Conservation (phyloP, 1,139 yeast species). For the Pichia norvegensis region DNA sequence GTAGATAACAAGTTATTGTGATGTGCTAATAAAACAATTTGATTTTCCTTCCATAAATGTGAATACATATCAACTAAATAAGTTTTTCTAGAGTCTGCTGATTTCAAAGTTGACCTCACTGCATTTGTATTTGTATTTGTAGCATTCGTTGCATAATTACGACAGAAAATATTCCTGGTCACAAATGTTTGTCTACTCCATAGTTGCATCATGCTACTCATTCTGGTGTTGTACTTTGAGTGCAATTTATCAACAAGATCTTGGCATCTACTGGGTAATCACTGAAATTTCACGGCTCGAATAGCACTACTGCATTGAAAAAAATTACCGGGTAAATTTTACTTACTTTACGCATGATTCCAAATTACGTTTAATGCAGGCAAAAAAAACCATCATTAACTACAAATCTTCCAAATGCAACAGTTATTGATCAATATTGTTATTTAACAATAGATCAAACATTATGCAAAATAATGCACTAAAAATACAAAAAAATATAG, state of each 20-base stretch:
- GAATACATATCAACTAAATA: constrained; percentile 75
- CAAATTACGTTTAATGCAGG: no score
- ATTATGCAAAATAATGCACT: not conserved
- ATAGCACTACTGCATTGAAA: no score
- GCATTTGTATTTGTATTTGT: constrained; percentile 1
- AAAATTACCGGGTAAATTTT: not conserved
- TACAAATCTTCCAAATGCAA: no score
- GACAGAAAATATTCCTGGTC: not conserved
- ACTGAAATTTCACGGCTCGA: not conserved
- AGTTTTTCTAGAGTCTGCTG: constrained; percentile 64
- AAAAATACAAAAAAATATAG: constrained; percentile 6
- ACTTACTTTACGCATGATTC: no score
- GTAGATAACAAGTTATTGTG: constrained; percentile 69
- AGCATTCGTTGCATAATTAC: constrained; percentile 5
- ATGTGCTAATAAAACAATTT: constrained; percentile 69
- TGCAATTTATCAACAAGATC: no score
- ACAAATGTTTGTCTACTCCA: constrained; percentile 1
- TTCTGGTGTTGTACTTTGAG: not conserved
- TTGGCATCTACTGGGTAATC: no score
- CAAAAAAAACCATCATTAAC: no score
- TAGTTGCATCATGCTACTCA: constrained; percentile 5
- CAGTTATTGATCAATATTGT: no score
- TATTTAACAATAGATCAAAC: not conserved
- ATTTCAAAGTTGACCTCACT: constrained; percentile 44
- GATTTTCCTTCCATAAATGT: constrained; percentile 56